phyloP scores from a whole-genome alignment of 768 basidiomycete species.

The Termitomyces sp. region DNA sequence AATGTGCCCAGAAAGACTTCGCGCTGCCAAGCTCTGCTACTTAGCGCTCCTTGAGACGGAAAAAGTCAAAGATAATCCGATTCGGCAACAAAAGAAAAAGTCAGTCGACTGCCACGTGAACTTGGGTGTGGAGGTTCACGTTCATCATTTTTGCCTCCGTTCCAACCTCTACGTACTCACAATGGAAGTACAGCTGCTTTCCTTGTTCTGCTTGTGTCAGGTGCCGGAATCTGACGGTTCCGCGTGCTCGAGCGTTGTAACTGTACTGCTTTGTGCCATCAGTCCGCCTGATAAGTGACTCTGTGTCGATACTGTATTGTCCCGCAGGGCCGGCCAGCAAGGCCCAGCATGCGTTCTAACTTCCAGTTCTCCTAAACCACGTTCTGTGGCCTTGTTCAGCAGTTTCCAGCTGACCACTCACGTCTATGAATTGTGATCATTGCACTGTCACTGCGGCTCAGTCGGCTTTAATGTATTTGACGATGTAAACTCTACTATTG shows the following conservation, averaged over 20 bases:
- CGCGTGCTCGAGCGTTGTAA: slow-evolving; percentile 4
- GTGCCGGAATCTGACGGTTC: slow-evolving; percentile 1
- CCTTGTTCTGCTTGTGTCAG: slow-evolving; percentile 2
- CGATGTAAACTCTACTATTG: neutral
- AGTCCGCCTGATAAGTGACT: slow-evolving; percentile 6
- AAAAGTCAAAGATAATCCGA: neutral
- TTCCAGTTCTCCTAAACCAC: no score
- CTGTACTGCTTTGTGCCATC: neutral
- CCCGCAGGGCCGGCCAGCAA: slow-evolving; percentile 4
- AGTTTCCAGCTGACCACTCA: neutral
- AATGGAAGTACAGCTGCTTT: neutral
- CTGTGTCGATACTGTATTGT: slow-evolving; percentile 6
- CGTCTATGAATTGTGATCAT: neutral
- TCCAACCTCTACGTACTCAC: neutral
- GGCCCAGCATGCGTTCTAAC: no score
- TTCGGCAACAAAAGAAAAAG: neutral
- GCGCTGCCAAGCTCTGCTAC: neutral
- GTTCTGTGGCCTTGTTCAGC: neutral
- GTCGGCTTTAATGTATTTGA: neutral
- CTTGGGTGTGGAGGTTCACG: no score
- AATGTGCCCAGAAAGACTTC: neutral
- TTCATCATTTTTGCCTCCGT: neutral
- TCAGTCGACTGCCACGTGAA: neutral
- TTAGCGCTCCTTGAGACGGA: neutral
- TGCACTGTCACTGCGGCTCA: neutral